These are phyloP conservation scores for Acanthochlamys bracteata DNA, from an alignment of 106 monocot species.

Conservation along the genomic window DNA sequence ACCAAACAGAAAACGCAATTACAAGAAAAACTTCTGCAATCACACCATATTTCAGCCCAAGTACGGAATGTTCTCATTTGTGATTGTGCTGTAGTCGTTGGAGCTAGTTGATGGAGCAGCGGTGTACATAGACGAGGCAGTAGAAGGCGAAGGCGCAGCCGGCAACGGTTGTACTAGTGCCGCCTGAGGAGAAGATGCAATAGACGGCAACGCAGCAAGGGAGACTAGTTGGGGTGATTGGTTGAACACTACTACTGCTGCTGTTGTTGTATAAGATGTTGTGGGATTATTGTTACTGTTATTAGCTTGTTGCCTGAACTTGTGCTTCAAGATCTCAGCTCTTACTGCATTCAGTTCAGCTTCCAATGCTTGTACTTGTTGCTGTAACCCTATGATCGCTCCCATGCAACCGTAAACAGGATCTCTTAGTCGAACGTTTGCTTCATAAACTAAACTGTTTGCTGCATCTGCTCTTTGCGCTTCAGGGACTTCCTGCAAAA, in stretches of 20 bases:
- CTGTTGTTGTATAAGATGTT: no score
- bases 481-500: constrained; percentile 58
- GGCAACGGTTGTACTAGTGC: constrained; percentile 1
- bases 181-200: no score
- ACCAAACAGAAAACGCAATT: no score
- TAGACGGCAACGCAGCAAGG: no score
- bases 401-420: constrained; percentile 88
- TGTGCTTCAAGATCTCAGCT: constrained; percentile 57
- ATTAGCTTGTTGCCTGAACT: constrained; percentile 28
- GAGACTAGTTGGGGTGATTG: no score
- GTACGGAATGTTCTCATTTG: constrained; percentile 73
- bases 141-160: constrained; percentile 14
- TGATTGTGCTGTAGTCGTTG: constrained; percentile 85
- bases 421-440: constrained; percentile 65
- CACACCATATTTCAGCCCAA: constrained; percentile 30
- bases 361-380: constrained; percentile 69
- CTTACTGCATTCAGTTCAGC: constrained; percentile 49
- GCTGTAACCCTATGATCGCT: constrained; percentile 62
- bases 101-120: constrained; percentile 44
- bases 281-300: no score
- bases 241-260: no score
- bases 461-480: constrained; percentile 66
- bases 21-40: background rate
- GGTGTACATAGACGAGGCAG: constrained; percentile 44
- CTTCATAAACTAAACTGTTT: constrained; percentile 75